Evolutionary conservation across 1,139 yeast species (phyloP), one percentile per base, ranked within the genome.

Genomic region (Ogataea hybrid): DNA sequence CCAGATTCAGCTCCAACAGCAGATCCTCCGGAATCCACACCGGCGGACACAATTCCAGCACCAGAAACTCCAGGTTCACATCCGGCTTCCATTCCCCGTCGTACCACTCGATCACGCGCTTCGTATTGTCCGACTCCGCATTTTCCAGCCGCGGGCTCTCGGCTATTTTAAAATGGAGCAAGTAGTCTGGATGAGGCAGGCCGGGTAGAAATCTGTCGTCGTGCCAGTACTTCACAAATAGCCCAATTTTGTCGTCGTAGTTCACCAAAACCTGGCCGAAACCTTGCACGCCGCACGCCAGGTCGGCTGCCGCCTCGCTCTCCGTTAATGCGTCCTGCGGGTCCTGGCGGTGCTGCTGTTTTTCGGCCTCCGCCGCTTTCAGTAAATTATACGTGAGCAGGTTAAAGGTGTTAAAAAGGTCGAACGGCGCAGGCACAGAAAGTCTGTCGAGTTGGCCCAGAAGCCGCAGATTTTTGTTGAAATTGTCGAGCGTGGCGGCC

Each of bases 21-120:
- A n/a, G n/a, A n/a, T n/a, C 62, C 25, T 56, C 51, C 0, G 64
- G 63, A 4, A 61, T 47, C 64, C 64, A 61, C 7, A 61, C 46
- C 15, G 48, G 52, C 2, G 64, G 63, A 37, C 56, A 48, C 7
- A 57, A 16, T 34, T 61, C 65, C 12, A 60, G 36, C 11, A 51
- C 56, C 15, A 60, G 39, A 4, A 53, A 34, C 18, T 49, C 47
- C 21, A 58, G 41, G 25, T 51, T 48, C 4, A 49, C 49, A 16
- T 47, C 41, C 9, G 54, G 35, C n/a, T 42, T 16, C 59, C 59
- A 56, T 16, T 49, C 41, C 2, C 59, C 60, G 32, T 51, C 37
- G 37, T 49, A 57, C 61, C 59, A 54, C 11, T 46, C 45, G n/a
- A 29, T 34, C 4, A 37, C 45, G 2, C 41, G 38, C 21, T 45